Conservation (phyloP, 768 basidiomycete genomes). For the Amanita thiersii region DNA sequence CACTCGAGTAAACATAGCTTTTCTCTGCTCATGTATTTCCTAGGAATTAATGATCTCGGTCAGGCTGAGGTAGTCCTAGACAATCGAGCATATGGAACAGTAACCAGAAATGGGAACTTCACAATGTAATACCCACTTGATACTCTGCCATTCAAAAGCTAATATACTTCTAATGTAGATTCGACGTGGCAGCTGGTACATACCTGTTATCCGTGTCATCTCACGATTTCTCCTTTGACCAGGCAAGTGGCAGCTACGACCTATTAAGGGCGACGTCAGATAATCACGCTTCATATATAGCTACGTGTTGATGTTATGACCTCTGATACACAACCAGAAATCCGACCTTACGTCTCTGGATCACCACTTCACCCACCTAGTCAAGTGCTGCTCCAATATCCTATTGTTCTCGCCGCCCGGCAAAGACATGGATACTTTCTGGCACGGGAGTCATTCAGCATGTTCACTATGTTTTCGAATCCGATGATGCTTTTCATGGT, state of each 20-base stretch:
- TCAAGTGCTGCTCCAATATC: slow-evolving; percentile 48
- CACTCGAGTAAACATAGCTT: slow-evolving; percentile 12
- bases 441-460: slow-evolving; percentile 64
- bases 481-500: slow-evolving; percentile 83
- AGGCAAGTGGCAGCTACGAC: slow-evolving; percentile 31
- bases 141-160: not conserved
- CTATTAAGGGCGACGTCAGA: not conserved
- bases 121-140: slow-evolving; percentile 42
- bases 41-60: slow-evolving; percentile 35
- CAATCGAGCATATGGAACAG: slow-evolving; percentile 44
- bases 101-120: slow-evolving; percentile 55
- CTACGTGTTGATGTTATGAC: slow-evolving; percentile 59
- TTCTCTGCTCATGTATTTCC: slow-evolving; percentile 3
- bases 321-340: slow-evolving; percentile 30
- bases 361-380: slow-evolving; percentile 59
- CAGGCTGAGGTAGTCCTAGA: slow-evolving; percentile 55
- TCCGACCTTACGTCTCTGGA: slow-evolving; percentile 57
- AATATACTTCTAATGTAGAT: slow-evolving; percentile 30
- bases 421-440: slow-evolving; percentile 57
- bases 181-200: slow-evolving; percentile 57
- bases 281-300: slow-evolving; percentile 26
- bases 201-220: slow-evolving; percentile 63
- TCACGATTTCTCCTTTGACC: slow-evolving; percentile 64
- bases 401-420: slow-evolving; percentile 47
- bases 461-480: slow-evolving; percentile 69